phyloP scores from a whole-genome alignment of 2,329 filamentous ascomycete genomes.

The Diaporthe australafricana region DNA sequence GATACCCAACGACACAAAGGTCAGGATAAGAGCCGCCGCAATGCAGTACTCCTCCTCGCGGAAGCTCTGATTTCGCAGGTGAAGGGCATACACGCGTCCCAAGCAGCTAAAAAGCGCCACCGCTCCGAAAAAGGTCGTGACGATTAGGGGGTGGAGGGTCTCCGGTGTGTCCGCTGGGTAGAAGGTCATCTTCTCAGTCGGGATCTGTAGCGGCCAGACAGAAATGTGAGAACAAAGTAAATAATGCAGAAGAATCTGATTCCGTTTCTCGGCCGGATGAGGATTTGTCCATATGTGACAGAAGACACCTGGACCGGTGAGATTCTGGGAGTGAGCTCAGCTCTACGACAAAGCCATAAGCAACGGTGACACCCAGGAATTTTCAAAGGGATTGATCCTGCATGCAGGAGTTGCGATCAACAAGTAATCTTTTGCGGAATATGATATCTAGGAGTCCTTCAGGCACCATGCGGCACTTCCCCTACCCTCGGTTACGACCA shows the following conservation, averaged over 20 bases:
- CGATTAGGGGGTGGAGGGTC: conserved; percentile 15
- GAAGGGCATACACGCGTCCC: not conserved
- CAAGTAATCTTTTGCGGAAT: not conserved
- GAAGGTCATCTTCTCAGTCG: not conserved
- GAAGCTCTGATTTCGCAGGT: not conserved
- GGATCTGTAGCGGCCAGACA: no score
- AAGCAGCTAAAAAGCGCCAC: conserved; percentile 20
- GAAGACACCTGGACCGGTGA: not conserved
- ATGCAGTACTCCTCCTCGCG: conserved; percentile 10
- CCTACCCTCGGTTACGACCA: no score
- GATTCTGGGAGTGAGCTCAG: not conserved
- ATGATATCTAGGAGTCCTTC: not conserved
- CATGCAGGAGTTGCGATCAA: not conserved
- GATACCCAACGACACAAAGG: conserved; percentile 9
- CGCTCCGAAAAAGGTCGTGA: conserved; percentile 22
- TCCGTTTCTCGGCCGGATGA: not conserved
- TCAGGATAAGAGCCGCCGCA: not conserved
- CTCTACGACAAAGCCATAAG: no score
- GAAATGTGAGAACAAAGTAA: no score
- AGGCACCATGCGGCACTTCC: not conserved
- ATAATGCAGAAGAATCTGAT: not conserved
- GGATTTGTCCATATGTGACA: not conserved
- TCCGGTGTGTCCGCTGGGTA: conserved; percentile 11
- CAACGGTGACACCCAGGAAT: no score
- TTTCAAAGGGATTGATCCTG: not conserved